These are phyloP conservation scores for Nymphaea colorata DNA, from an alignment of 164 flowering plant genomes.

Conservation along the genomic window DNA sequence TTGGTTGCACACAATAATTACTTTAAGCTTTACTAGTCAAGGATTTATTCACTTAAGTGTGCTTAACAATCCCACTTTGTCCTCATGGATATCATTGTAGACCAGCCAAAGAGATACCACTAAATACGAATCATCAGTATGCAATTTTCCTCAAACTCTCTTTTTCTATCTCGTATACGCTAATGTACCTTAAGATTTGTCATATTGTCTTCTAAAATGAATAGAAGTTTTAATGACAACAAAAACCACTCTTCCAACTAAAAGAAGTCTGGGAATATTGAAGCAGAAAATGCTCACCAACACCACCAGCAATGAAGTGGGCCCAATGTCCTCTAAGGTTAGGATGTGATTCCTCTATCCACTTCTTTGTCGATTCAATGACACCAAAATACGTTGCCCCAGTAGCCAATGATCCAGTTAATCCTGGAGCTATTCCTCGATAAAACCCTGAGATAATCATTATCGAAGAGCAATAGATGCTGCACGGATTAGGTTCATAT, in stretches of 20 bases:
- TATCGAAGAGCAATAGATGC: neutral
- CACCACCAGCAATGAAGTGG: constrained; percentile 84
- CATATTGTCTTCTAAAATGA: too few relatives aligned
- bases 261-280: neutral
- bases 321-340: constrained; percentile 85
- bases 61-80: too few relatives aligned
- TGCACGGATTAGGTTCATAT: neutral
- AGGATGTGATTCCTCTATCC: constrained; percentile 88
- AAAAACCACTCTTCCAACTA: neutral
- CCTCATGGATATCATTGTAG: too few relatives aligned
- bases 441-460: constrained; percentile 53
- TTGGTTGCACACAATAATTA: too few relatives aligned
- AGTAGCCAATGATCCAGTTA: constrained; percentile 89
- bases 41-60: too few relatives aligned
- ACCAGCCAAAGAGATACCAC: too few relatives aligned
- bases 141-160: too few relatives aligned
- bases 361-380: constrained; percentile 83
- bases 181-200: too few relatives aligned
- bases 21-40: too few relatives aligned
- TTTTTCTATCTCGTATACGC: too few relatives aligned
- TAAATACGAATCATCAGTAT: too few relatives aligned
- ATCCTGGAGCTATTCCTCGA: constrained; percentile 75
- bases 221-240: too few relatives aligned
- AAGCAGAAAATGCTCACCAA: constrained; percentile 33
- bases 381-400: constrained; percentile 98